Conservation (phyloP, 164 flowering plant genomes). For the Vitis cinerea region DNA sequence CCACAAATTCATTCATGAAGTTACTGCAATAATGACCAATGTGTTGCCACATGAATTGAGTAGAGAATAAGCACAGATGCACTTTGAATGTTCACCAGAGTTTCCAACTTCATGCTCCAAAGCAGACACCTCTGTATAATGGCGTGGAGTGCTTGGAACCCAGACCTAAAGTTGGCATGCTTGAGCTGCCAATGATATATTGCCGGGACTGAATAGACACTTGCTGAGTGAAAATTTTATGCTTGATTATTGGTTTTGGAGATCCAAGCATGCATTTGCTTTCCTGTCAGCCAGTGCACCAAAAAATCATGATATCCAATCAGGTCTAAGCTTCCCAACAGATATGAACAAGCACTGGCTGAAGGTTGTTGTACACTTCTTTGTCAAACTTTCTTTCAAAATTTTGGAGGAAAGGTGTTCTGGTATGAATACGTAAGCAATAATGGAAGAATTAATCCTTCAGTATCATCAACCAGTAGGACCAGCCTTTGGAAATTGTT, state of each 20-base stretch:
- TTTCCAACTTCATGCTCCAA: constrained; percentile 38
- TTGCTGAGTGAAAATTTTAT: constrained; percentile 39
- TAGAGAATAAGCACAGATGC: constrained; percentile 11
- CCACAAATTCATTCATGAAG: background rate
- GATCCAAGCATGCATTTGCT: constrained; percentile 56
- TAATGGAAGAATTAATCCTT: background rate
- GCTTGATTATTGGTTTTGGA: constrained; percentile 36
- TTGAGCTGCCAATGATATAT: constrained; percentile 27
- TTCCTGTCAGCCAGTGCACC: constrained; percentile 51
- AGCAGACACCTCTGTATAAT: constrained; percentile 35
- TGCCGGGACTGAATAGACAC: constrained; percentile 25
- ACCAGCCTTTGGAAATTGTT: background rate
- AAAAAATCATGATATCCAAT: constrained; percentile 26
- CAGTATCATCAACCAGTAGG: background rate
- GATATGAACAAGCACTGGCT: constrained; percentile 4
- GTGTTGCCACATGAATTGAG: background rate
- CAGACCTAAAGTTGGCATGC: constrained; percentile 24
- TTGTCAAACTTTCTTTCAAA: background rate
- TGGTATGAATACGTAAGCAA: background rate
- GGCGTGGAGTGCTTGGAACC: constrained; percentile 23
- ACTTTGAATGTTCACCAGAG: constrained; percentile 34
- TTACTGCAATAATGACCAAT: background rate
- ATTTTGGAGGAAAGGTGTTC: background rate
- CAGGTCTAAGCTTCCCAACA: constrained; percentile 11
- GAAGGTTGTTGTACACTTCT: background rate